Evolutionary conservation across 2,329 filamentous ascomycete genomes (phyloP), one percentile per base, ranked within the genome.

Genomic region (Elsinoe necatrix): DNA sequence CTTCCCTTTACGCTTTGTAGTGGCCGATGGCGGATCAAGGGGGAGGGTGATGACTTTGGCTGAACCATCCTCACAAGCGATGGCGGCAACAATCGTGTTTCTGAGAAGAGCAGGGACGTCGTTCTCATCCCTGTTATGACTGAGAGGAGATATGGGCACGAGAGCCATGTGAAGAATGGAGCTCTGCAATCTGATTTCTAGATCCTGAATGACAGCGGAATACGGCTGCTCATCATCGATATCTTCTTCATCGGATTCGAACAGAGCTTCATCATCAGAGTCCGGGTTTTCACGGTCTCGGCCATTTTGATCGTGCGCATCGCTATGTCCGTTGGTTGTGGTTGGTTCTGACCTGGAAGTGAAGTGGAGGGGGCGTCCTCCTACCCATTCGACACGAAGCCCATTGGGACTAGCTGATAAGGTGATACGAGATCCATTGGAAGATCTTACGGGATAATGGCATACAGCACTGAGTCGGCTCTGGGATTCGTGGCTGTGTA

Each of bases 371-470:
- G 71, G 69, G 27, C 72, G 73, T 3, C 82, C 82, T 42, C 81
- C 81, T 67, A 79, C 74, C 82, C 82, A 85, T 27, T 82, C 62
- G 50, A 85, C 69, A 57, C 77, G 76, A 20, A 86, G 62, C 4
- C 82, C 83, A 41, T 72, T 73, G 41, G 79, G 77, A 61, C 83
- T 77, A 47, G 78, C 82, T 62, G 82, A 83, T 11, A 85, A 64
- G 43, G 84, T 72, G 58, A 85, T 72, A 2, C 78, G 80, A 2
- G 82, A 84, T 65, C 80, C 80, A 67, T 84, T 84, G 20, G 80
- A 77, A 18, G 80, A 73, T 60, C 74, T 73, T 35, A 79, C 66
- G 4, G 82, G 82, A 64, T 85, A 85, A 61, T 79, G 72, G 65
- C 76, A 75, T 11, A 80, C 75, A 57, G 72, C 71, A 68, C 80